phyloP scores from a whole-genome alignment of 495 filamentous ascomycete species.

The Baudoinia panamericana region DNA sequence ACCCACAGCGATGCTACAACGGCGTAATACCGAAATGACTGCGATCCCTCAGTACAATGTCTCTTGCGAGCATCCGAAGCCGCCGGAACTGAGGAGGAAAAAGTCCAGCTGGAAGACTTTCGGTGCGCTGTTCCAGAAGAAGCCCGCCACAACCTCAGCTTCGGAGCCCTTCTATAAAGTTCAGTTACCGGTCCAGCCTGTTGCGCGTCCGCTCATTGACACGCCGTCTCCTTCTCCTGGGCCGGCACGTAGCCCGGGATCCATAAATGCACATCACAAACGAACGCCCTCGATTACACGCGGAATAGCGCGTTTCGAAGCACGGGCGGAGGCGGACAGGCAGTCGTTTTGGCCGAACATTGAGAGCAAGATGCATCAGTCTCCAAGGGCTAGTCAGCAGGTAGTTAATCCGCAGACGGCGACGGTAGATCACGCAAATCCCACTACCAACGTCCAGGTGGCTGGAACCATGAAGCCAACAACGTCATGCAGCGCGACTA shows the following conservation, averaged over 20 bases:
- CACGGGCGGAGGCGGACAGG: conserved; percentile 11
- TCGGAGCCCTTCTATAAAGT: conserved; percentile 9
- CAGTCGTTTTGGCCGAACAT: conserved; percentile 8
- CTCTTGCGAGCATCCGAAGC: neutral
- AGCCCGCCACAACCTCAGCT: neutral
- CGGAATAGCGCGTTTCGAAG: conserved; percentile 12
- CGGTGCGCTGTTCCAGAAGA: conserved; percentile 6
- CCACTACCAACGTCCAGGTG: neutral
- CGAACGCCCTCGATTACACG: conserved; percentile 5
- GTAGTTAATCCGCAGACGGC: neutral
- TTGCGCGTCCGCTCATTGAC: neutral
- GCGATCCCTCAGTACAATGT: neutral
- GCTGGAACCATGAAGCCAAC: no score
- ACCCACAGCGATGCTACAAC: neutral
- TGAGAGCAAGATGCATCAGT: neutral
- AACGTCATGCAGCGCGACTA: no score
- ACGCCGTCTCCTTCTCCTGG: conserved; percentile 4
- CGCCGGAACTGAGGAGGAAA: conserved; percentile 10
- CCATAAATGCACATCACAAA: conserved; percentile 2
- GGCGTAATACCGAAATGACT: no score
- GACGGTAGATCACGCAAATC: neutral
- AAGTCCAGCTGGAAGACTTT: conserved; percentile 13
- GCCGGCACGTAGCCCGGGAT: neutral
- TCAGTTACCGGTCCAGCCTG: neutral
- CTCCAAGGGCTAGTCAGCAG: neutral